Conservation (phyloP, 2,329 filamentous ascomycete genomes). For the Colletotrichum sp. region DNA sequence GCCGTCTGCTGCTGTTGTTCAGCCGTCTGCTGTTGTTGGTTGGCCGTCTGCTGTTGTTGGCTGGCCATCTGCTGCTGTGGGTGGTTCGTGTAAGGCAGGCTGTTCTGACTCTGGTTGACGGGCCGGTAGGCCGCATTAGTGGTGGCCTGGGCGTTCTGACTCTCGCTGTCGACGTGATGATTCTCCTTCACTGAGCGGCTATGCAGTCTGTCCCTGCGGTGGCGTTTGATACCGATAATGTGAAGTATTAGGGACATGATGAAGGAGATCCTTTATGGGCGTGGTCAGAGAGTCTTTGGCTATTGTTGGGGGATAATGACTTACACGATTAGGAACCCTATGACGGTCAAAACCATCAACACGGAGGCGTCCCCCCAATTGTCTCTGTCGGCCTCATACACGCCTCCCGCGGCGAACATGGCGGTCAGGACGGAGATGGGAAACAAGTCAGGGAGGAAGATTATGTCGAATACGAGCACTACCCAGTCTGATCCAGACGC, state of each 20-base stretch:
- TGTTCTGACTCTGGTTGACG: background rate
- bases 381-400: too few relatives aligned
- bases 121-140: background rate
- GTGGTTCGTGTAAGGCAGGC: conserved; percentile 7
- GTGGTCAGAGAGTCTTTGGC: background rate
- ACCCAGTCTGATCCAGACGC: conserved; percentile 43
- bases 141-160: conserved; percentile 13
- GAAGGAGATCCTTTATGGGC: conserved; percentile 42
- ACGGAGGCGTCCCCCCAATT: too few relatives aligned
- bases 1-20: conserved; percentile 22
- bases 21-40: conserved; percentile 23
- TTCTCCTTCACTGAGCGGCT: conserved; percentile 24
- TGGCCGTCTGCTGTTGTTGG: conserved; percentile 22
- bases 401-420: too few relatives aligned
- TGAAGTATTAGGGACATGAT: conserved; percentile 45
- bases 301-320: conserved; percentile 20
- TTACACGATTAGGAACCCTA: conserved; percentile 51
- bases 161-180: conserved; percentile 26
- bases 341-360: conserved; percentile 35
- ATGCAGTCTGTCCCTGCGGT: conserved; percentile 48
- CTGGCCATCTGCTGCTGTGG: background rate
- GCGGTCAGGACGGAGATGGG: background rate
- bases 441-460: background rate
- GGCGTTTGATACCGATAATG: conserved; percentile 45
- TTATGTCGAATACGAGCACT: conserved; percentile 53